These are phyloP conservation scores for Madurella fahalii DNA, from an alignment of 2,329 filamentous ascomycete genomes.

Conservation along the genomic window DNA sequence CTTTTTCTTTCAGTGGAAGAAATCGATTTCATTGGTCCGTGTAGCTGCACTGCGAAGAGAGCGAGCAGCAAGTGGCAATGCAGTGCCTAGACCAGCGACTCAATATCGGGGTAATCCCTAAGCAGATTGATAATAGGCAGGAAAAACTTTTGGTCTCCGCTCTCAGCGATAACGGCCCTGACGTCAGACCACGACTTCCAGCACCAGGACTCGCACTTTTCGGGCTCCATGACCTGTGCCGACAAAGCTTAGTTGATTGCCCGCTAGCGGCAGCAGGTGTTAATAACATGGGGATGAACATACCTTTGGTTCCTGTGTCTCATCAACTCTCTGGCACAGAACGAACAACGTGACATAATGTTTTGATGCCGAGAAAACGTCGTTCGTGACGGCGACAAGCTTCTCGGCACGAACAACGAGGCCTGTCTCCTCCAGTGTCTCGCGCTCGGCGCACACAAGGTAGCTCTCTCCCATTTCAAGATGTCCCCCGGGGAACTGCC, in stretches of 20 bases:
- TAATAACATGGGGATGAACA: constrained; percentile 20
- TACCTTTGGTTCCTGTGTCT: constrained; percentile 50
- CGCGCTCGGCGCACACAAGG: constrained; percentile 59
- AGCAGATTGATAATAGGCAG: constrained; percentile 38
- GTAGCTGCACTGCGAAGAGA: too few relatives aligned
- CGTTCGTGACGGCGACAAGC: constrained; percentile 62
- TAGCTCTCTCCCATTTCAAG: constrained; percentile 65
- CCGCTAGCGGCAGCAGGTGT: background rate
- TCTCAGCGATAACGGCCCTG: constrained; percentile 28
- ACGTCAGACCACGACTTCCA: constrained; percentile 47
- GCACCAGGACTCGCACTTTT: constrained; percentile 49
- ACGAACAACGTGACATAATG: constrained; percentile 76
- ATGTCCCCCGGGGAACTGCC: constrained; percentile 70
- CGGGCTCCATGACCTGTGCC: constrained; percentile 41
- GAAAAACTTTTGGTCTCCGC: constrained; percentile 35
- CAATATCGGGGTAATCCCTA: constrained; percentile 25
- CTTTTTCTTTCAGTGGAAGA: too few relatives aligned
- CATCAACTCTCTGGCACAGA: constrained; percentile 45
- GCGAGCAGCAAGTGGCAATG: too few relatives aligned
- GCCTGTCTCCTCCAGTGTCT: constrained; percentile 67
- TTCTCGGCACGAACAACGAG: constrained; percentile 50
- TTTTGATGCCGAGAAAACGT: constrained; percentile 58
- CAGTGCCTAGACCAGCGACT: constrained; percentile 3
- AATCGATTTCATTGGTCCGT: too few relatives aligned
- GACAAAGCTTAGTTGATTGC: background rate